Conservation (phyloP, 2,329 filamentous ascomycete species). For the Aspergillus calidoustus region DNA sequence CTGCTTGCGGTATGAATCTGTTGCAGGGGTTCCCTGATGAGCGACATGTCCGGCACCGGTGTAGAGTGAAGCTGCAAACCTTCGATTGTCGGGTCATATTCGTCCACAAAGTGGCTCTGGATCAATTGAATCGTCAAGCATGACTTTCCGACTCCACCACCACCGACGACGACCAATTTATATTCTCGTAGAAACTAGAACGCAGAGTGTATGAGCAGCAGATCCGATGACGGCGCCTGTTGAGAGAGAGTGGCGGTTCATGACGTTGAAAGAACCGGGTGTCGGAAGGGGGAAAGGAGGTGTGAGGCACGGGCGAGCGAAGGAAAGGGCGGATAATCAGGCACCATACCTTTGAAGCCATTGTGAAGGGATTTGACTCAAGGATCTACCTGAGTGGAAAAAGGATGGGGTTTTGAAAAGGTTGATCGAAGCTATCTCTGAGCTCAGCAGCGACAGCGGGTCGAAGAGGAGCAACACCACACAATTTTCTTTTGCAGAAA, state of each 20-base stretch:
- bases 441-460: constrained; percentile 30
- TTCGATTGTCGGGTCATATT: constrained; percentile 99
- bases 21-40: constrained; percentile 20
- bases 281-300: constrained; percentile 17
- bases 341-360: constrained; percentile 37
- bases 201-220: constrained; percentile 27
- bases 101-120: constrained; percentile 97
- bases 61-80: constrained; percentile 55
- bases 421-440: constrained; percentile 31
- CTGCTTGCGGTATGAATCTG: constrained; percentile 99
- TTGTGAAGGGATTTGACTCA: constrained; percentile 25
- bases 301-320: not conserved
- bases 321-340: constrained; percentile 10
- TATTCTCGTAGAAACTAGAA: constrained; percentile 83
- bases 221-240: constrained; percentile 4
- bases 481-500: constrained; percentile 35
- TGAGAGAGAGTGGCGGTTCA: not conserved
- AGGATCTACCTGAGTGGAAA: constrained; percentile 17
- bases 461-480: constrained; percentile 26
- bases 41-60: constrained; percentile 22
- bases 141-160: constrained; percentile 98
- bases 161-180: constrained; percentile 95
- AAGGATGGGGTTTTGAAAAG: constrained; percentile 19
- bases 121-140: constrained; percentile 98
- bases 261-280: constrained; percentile 6